These are phyloP conservation scores for Copromyces sp. DNA, from an alignment of 495 filamentous ascomycete genomes.

Conservation along the genomic window DNA sequence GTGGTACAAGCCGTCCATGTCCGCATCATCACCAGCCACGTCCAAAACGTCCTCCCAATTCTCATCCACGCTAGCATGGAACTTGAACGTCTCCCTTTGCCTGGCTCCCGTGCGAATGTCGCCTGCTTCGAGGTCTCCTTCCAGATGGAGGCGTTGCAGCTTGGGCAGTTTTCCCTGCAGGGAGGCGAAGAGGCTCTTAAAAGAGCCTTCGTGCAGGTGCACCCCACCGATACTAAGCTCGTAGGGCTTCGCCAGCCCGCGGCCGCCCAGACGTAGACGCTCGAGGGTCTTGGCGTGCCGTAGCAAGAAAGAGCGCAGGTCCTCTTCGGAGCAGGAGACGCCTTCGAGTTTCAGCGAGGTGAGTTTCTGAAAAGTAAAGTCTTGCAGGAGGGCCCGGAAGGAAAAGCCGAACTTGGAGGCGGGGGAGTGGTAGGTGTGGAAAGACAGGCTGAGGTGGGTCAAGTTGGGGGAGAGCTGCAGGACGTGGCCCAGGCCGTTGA, in stretches of 20 bases:
- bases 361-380: conserved; percentile 28
- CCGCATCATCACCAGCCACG: no score
- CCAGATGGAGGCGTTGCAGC: conserved; percentile 33
- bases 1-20: not conserved
- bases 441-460: conserved; percentile 31
- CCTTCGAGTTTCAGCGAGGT: conserved; percentile 37
- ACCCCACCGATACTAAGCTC: conserved; percentile 35
- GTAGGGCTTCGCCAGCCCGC: conserved; percentile 30
- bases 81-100: conserved; percentile 36
- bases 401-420: conserved; percentile 31
- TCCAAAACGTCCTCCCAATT: conserved; percentile 24
- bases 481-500: conserved; percentile 35
- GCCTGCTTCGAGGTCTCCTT: conserved; percentile 36
- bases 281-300: conserved; percentile 31
- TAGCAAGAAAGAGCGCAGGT: conserved; percentile 32
- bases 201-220: conserved; percentile 34
- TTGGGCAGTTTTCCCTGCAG: conserved; percentile 26
- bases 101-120: conserved; percentile 24
- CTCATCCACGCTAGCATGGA: conserved; percentile 33
- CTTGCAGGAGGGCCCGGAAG: conserved; percentile 28
- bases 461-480: conserved; percentile 30
- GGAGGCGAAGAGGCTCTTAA: conserved; percentile 29
- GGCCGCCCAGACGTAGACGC: conserved; percentile 34
- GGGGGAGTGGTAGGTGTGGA: conserved; percentile 32
- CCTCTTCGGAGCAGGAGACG: conserved; percentile 33